Evolutionary conservation across 192 early-diverging fungal species (phyloP).

Genomic region (Backusella westeae): DNA sequence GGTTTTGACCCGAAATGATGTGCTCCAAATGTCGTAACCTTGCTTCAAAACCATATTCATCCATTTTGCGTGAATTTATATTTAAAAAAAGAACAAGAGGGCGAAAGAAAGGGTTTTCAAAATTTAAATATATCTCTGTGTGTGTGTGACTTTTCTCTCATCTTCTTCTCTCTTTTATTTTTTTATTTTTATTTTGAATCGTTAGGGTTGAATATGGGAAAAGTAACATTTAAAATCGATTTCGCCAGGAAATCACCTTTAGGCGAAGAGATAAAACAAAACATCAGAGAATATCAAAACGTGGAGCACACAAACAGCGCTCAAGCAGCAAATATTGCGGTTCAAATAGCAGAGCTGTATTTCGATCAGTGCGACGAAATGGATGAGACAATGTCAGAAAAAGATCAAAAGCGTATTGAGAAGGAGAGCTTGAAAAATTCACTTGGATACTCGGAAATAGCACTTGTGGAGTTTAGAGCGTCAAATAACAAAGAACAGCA

Average conservation of each 20-base stretch:
- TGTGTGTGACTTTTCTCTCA: not conserved
- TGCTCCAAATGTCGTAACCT: slow-evolving; percentile 30
- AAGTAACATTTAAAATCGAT: slow-evolving; percentile 21
- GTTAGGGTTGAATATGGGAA: slow-evolving; percentile 10
- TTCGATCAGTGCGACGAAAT: slow-evolving; percentile 15
- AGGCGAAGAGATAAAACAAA: slow-evolving; percentile 15
- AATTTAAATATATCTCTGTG: not conserved
- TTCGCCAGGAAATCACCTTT: slow-evolving; percentile 16
- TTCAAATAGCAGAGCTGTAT: slow-evolving; percentile 14
- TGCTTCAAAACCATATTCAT: slow-evolving; percentile 34
- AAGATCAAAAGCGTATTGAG: not conserved
- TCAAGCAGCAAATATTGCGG: not conserved
- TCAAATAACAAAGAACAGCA: not conserved
- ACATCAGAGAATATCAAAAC: not conserved
- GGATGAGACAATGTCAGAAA: not conserved
- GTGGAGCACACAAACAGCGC: not conserved
- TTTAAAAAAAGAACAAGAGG: not conserved
- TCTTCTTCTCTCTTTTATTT: not conserved
- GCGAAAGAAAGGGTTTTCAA: not conserved
- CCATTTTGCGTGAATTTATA: slow-evolving; percentile 13
- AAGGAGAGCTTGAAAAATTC: not conserved
- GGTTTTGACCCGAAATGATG: slow-evolving; percentile 22
- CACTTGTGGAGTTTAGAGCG: not conserved
- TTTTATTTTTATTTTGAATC: not conserved
- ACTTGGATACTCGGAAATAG: slow-evolving; percentile 12